These are phyloP conservation scores for Turritis glabra DNA, from an alignment of 345 rosid genomes.

Conservation along the genomic window DNA sequence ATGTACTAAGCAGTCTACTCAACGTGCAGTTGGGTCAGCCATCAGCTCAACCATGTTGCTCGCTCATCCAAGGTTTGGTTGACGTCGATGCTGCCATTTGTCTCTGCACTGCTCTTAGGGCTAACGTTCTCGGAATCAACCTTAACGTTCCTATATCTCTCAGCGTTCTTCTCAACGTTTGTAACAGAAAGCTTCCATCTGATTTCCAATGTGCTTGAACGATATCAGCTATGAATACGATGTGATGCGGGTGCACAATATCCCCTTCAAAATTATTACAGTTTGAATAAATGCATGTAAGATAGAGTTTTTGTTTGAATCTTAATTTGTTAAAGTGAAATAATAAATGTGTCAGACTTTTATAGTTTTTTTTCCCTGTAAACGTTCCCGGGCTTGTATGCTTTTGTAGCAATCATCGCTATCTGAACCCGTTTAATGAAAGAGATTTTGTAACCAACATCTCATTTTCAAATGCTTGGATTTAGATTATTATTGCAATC, in stretches of 20 bases:
- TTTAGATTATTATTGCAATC: too few relatives aligned
- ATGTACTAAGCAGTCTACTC: conserved; percentile 45
- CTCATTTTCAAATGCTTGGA: neutral
- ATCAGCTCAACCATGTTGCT: conserved; percentile 52
- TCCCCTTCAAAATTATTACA: neutral
- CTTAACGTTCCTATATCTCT: conserved; percentile 57
- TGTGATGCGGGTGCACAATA: neutral
- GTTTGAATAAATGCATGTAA: conserved; percentile 27
- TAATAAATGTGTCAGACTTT: neutral
- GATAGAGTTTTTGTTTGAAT: neutral
- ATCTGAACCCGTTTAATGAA: neutral
- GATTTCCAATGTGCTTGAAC: conserved; percentile 47
- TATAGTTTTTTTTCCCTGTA: neutral
- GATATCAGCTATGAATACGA: neutral
- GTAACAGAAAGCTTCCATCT: conserved; percentile 48
- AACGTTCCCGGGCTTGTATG: neutral
- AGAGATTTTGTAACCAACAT: neutral
- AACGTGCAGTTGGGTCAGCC: conserved; percentile 42
- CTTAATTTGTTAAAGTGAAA: neutral
- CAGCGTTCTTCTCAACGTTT: conserved; percentile 52
- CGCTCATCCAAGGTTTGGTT: conserved; percentile 50
- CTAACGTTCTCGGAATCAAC: conserved; percentile 53
- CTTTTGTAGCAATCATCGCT: neutral
- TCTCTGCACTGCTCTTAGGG: conserved; percentile 66
- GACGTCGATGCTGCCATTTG: conserved; percentile 72